Base-by-base conservation (phyloP, 2,329 filamentous ascomycete genomes). In the Cadophora sp. region DNA sequence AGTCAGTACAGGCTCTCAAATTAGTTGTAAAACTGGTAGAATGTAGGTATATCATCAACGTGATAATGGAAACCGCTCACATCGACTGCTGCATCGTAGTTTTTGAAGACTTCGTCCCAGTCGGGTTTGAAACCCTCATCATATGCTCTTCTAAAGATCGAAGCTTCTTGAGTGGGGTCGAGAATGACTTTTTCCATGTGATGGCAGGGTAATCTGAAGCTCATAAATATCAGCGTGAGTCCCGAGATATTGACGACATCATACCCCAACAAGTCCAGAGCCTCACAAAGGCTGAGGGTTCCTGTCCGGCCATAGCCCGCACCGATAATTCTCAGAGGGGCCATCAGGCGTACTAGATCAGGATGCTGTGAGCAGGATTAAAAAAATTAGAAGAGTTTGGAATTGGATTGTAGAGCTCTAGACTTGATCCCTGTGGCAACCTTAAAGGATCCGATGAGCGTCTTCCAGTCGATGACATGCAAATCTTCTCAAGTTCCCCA, bases 41-140 rank as follows among this genome's bases (percentile, higher is more conserved):
- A 13, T 13, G 36, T 13, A 9, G 36, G 36, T 6, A 39, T 11
- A 39, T 39, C 36, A 13, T 39, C 4, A 39, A 39, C 11, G n/a
- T n/a, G n/a, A n/a, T n/a, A n/a, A n/a, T n/a, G n/a, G n/a, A n/a
- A n/a, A n/a, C 36, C 36, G 8, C 36, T 39, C 36, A 39, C 7
- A 14, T 30, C 48, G 11, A 51, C 48, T 51, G 48, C 48, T 18
- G 48, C 48, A 27, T 51, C 48, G 11, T 51, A 51, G 22, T 51
- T 27, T 6, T 51, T 51, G 48, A 51, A 27, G 13, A 51, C 48
- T 30, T 51, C 9, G 5, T 51, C 22, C 48, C 48, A 27, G 22
- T 27, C 5, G 11, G 22, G 48, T 14, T 51, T 51, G 13, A 27
- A 51, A 1, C 48, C 48, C 16, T 51, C 48, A 3, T 51, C 48